Evolutionary conservation across 805 yeast genomes (phyloP), one percentile per base, ranked within the genome.

Genomic region (Kodamaea hsintzibuensis): DNA sequence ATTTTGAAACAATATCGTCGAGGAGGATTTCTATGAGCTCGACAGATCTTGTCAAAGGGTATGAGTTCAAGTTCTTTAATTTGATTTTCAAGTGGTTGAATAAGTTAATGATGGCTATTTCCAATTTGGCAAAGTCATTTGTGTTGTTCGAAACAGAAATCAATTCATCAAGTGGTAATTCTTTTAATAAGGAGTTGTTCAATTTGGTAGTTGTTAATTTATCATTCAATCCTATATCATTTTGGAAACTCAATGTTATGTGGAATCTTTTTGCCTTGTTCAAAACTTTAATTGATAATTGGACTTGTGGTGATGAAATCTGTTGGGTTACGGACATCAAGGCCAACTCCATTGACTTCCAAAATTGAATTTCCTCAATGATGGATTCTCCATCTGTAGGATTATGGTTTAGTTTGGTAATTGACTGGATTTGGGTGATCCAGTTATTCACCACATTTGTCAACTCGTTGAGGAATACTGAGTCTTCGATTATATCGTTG

Each of bases 211-310:
- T 68, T 3, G 72, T 71, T 10, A 82, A 56, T 13, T 87, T 82
- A 25, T 82, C 84, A 38, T 73, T 68, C 17, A 93, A 68, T 0
- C 90, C 89, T 1, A 88, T 83, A 62, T 89, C 96, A 5, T 90
- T 82, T 35, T 81, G 72, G 61, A 89, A 86, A 37, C 87, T 79
- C n/a, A 83, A 81, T 0, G 92, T 85, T 0, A 90, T 85, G 64
- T 89, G 96, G 63, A 85, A 89, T 57, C 98, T 76, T 60, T 89
- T 91, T 2, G 91, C 91, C 13, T 78, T 71, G 55, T 82, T 81
- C 52, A 92, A 73, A 0, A 88, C 72, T 1, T 80, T 82, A 12
- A 91, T 68, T 0, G 95, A 83, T 7, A 80, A 65, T 17, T 68
- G 71, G 1, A 90, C 81, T 37, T 82, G 85, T 0, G 77, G 75